phyloP scores from a whole-genome alignment of 768 basidiomycete species.

The Polyporus arcularius region DNA sequence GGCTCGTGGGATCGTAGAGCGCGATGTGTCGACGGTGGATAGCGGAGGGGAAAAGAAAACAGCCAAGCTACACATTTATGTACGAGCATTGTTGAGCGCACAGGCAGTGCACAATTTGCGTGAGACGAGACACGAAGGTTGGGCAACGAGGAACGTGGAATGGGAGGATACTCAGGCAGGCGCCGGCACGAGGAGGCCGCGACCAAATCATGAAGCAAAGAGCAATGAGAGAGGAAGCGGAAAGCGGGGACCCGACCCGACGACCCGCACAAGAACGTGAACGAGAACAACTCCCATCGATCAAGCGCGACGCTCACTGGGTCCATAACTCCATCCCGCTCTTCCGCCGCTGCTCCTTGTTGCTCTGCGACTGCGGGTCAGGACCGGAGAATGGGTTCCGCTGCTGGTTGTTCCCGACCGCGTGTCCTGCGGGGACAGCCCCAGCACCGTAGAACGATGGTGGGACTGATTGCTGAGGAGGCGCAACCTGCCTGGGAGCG shows the following conservation, averaged over 20 bases:
- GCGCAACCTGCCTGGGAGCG: conserved; percentile 47
- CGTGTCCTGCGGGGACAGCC: conserved; percentile 50
- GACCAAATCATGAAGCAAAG: background rate
- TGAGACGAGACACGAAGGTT: background rate
- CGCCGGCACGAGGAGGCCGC: too few species aligned
- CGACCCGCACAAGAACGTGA: background rate
- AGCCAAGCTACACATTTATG: conserved; percentile 1
- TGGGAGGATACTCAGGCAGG: background rate
- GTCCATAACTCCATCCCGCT: conserved; percentile 77
- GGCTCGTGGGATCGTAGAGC: background rate
- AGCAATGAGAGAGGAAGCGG: conserved; percentile 1
- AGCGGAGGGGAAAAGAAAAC: background rate
- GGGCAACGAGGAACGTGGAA: background rate
- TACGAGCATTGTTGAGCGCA: background rate
- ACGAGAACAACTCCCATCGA: background rate
- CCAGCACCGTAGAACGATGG: conserved; percentile 73
- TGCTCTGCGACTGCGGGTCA: conserved; percentile 37
- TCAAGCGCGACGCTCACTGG: conserved; percentile 46
- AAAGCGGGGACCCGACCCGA: background rate
- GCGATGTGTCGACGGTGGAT: background rate
- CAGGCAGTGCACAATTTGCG: background rate
- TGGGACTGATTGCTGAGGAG: conserved; percentile 52
- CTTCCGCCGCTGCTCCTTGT: conserved; percentile 60
- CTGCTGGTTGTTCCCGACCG: conserved; percentile 28
- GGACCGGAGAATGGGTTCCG: conserved; percentile 37